phyloP scores from a whole-genome alignment of 2,329 filamentous ascomycete species.

The Pezicula rhizophila region DNA sequence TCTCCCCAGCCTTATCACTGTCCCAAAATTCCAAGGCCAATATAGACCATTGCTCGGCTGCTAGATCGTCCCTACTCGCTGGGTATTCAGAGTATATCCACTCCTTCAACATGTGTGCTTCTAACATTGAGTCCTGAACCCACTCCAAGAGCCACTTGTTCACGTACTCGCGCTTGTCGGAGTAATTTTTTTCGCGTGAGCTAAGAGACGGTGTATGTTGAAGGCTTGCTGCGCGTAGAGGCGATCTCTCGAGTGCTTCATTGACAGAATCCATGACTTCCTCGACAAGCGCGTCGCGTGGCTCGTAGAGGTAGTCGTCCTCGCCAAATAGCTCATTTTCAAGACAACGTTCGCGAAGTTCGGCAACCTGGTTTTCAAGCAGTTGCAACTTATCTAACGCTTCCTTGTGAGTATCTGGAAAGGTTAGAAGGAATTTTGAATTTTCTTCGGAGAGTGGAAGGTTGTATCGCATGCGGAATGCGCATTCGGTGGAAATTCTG shows the following conservation, averaged over 20 bases:
- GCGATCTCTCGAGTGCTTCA: conserved; percentile 14
- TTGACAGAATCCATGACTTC: conserved; percentile 16
- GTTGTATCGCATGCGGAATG: conserved; percentile 11
- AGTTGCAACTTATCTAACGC: conserved; percentile 10
- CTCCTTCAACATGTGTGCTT: no score
- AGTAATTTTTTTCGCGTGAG: no score
- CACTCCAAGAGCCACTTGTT: no score
- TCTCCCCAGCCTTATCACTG: no score
- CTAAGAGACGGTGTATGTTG: no score
- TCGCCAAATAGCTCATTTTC: conserved; percentile 12
- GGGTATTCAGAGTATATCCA: no score
- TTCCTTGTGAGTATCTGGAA: conserved; percentile 10
- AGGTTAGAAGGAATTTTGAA: conserved; percentile 11
- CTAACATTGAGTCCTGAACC: no score
- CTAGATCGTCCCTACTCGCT: no score
- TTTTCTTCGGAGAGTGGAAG: conserved; percentile 8
- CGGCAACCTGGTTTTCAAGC: conserved; percentile 12
- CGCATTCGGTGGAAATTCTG: conserved; percentile 4
- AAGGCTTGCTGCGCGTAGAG: conserved; percentile 10
- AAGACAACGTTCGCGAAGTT: conserved; percentile 15
- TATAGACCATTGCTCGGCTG: no score
- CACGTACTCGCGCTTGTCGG: no score
- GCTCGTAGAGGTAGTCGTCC: conserved; percentile 15
- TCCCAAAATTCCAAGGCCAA: no score
- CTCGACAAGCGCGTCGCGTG: conserved; percentile 14